phyloP scores from a whole-genome alignment of 306 rosid species.

The Medicago arabica region DNA sequence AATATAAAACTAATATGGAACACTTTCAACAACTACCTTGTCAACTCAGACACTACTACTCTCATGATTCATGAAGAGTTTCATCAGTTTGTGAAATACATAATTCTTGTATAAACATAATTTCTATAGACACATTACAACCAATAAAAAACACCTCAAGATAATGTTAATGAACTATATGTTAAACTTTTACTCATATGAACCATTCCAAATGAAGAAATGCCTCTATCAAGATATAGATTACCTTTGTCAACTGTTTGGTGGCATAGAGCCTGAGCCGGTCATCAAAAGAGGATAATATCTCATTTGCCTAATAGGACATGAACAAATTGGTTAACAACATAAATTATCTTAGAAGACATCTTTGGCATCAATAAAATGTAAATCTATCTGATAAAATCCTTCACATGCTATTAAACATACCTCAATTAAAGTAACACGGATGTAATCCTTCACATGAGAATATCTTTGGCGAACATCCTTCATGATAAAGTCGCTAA shows the following conservation, averaged over 20 bases:
- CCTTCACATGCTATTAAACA: conserved; percentile 15
- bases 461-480: conserved; percentile 87
- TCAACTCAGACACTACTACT: background rate
- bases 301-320: conserved; percentile 80
- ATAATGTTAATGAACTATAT: conserved; percentile 6
- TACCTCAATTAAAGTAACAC: conserved; percentile 94
- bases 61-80: conserved; percentile 2
- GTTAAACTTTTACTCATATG: background rate
- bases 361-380: conserved; percentile 16
- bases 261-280: conserved; percentile 85
- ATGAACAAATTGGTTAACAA: conserved; percentile 45
- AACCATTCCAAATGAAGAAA: conserved; percentile 2
- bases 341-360: conserved; percentile 24
- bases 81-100: background rate
- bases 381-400: background rate
- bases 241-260: conserved; percentile 90
- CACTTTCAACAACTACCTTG: conserved; percentile 6
- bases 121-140: background rate
- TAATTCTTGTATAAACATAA: background rate
- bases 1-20: conserved; percentile 33
- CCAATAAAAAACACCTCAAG: conserved; percentile 2
- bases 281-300: conserved; percentile 88
- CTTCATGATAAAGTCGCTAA: conserved; percentile 84
- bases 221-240: conserved; percentile 26
- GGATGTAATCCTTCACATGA: conserved; percentile 88